phyloP scores from a whole-genome alignment of 2,329 filamentous ascomycete species.

The Fusarium sp. region DNA sequence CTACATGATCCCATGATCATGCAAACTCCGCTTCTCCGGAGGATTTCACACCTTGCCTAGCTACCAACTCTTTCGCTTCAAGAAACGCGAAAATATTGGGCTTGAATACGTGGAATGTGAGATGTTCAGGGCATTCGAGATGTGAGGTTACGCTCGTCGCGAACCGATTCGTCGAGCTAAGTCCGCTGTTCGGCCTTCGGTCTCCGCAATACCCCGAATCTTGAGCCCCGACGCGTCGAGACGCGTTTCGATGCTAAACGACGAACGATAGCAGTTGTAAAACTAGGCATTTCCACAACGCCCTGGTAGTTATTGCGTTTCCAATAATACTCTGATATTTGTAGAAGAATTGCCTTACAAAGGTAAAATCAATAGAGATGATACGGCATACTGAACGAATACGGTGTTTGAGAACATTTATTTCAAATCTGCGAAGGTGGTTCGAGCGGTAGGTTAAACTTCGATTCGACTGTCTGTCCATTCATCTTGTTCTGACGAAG shows the following conservation, averaged over 20 bases:
- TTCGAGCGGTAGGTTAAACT: too few relatives aligned
- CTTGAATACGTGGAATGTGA: too few relatives aligned
- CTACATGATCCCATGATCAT: background rate
- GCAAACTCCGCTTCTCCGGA: background rate
- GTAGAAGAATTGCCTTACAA: too few relatives aligned
- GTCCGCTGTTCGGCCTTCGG: background rate
- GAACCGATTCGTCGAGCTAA: background rate
- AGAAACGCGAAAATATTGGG: rapidly evolving
- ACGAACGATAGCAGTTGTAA: too few relatives aligned
- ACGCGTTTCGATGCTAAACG: background rate
- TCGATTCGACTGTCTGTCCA: too few relatives aligned
- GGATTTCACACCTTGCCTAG: background rate
- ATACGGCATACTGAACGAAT: too few relatives aligned
- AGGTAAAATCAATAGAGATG: too few relatives aligned
- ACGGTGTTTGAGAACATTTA: too few relatives aligned
- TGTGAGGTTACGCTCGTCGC: background rate
- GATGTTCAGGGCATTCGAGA: background rate
- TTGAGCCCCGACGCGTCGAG: background rate
- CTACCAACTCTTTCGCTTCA: rapidly evolving
- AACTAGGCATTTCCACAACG: background rate
- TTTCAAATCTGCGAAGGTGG: too few relatives aligned
- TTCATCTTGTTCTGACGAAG: background rate
- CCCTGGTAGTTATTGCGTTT: background rate
- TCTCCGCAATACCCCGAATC: background rate
- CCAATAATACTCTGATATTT: rapidly evolving